Conservation (phyloP, 2,329 filamentous ascomycete genomes). For the Colletotrichum karsti region DNA sequence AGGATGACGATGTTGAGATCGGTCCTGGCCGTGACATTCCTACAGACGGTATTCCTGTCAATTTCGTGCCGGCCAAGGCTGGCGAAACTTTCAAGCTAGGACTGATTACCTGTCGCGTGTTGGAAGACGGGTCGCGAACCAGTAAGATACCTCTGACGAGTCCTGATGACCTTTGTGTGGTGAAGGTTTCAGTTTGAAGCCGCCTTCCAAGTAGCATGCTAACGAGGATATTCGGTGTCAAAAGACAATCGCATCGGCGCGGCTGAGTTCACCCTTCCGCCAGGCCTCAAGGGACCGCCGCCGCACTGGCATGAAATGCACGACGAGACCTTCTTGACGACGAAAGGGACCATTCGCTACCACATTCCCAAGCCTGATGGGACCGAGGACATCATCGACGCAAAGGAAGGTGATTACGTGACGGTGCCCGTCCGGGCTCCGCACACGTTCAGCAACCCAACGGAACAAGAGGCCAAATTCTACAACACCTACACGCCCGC, state of each 20-base stretch:
- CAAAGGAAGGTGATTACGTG: slow-evolving; percentile 3
- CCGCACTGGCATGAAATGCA: slow-evolving; percentile 1
- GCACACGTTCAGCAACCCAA: slow-evolving; percentile 36
- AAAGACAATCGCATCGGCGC: not conserved
- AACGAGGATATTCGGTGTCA: not conserved
- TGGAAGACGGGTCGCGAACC: not conserved
- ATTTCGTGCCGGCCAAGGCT: not conserved
- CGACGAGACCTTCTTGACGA: not conserved
- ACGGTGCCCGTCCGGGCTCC: slow-evolving; percentile 33
- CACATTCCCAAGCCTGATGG: not conserved
- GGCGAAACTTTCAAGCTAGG: not conserved
- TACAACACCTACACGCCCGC: slow-evolving; percentile 33
- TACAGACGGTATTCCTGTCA: not conserved
- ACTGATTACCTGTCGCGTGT: not conserved
- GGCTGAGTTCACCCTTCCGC: not conserved
- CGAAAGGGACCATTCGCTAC: not conserved
- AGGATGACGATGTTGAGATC: not conserved
- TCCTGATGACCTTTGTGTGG: not conserved
- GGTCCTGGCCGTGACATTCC: not conserved
- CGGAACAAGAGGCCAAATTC: slow-evolving; percentile 34
- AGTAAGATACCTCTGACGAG: not conserved
- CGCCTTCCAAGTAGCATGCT: not conserved
- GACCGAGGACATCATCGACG: not conserved
- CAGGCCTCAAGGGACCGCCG: not conserved
- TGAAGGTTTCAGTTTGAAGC: not conserved